Evolutionary conservation across 495 filamentous ascomycete species (phyloP).

Genomic region (Sabuloglossum arenarium): DNA sequence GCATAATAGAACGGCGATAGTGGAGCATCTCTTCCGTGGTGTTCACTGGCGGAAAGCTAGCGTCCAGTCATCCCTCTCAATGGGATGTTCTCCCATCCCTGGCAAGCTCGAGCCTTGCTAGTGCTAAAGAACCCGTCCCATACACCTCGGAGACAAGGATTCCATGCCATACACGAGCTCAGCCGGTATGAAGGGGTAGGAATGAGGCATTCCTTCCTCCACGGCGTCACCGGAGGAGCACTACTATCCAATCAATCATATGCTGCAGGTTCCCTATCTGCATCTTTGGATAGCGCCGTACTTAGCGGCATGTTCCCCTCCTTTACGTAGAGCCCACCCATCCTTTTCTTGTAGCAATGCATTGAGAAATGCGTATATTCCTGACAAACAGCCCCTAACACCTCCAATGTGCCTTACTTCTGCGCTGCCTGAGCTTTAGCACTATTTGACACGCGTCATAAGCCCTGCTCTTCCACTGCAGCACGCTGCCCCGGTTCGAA

Average conservation of each 20-base stretch:
- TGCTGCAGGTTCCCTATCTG: not conserved
- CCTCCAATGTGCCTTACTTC: not conserved
- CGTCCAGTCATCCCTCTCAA: not conserved
- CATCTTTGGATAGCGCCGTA: not conserved
- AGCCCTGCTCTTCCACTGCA: not conserved
- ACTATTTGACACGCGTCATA: not conserved
- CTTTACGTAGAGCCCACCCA: not conserved
- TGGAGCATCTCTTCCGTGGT: not conserved
- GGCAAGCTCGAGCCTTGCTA: not conserved
- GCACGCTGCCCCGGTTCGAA: no score
- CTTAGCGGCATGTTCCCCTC: not conserved
- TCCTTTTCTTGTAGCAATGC: not conserved
- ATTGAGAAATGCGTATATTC: not conserved
- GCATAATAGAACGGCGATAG: not conserved
- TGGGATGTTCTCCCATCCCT: not conserved
- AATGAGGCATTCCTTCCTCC: not conserved
- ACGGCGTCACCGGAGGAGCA: not conserved
- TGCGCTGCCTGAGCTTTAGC: not conserved
- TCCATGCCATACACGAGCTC: not conserved
- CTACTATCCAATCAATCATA: not conserved
- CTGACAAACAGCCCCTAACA: not conserved
- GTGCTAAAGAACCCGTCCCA: not conserved
- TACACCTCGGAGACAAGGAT: not conserved
- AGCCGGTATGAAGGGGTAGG: not conserved
- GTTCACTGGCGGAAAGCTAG: not conserved